A percentile compares a stretch with the other conserved stretches of the same genome.
phyloP scores from a whole-genome alignment of 257 asterid genomes.

The Orobanche coerulescens region DNA sequence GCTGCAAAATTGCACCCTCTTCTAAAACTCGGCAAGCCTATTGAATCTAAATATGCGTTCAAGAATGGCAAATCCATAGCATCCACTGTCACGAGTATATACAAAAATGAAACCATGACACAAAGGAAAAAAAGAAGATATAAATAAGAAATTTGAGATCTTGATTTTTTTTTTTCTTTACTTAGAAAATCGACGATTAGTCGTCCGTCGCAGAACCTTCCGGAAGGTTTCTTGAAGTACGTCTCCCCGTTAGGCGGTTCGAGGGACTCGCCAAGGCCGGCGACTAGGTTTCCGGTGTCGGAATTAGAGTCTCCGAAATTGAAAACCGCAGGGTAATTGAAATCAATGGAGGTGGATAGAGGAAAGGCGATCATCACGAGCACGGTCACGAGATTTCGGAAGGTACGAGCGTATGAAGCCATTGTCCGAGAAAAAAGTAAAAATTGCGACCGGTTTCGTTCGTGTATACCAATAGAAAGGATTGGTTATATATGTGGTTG shows the following conservation, averaged over 20 bases:
- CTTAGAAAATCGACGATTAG: conserved; percentile 68
- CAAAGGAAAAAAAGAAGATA: neutral
- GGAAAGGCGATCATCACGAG: conserved; percentile 28
- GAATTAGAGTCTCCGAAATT: conserved; percentile 99
- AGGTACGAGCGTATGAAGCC: conserved; percentile 37
- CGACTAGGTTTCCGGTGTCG: conserved; percentile 76
- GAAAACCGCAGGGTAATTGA: conserved; percentile 84
- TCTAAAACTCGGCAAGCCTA: conserved; percentile 61
- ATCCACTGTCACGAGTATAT: conserved; percentile 55
- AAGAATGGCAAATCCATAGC: conserved; percentile 83
- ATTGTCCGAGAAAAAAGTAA: conserved; percentile 24
- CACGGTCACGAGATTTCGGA: conserved; percentile 24
- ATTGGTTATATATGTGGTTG: conserved; percentile 16
- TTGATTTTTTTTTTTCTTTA: conserved; percentile 26
- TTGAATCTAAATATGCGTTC: conserved; percentile 72
- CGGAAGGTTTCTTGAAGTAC: conserved; percentile 75
- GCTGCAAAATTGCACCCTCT: conserved; percentile 87
- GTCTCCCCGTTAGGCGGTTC: conserved; percentile 78
- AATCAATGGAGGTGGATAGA: conserved; percentile 44
- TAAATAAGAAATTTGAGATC: neutral
- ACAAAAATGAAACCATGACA: neutral
- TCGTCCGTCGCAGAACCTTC: conserved; percentile 90
- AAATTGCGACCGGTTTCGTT: conserved; percentile 20
- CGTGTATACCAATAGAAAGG: conserved; percentile 19
- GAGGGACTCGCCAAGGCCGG: conserved; percentile 55